Percentiles rank a stretch among this genome's conserved stretches.
These are phyloP conservation scores for Cymbidium sinense DNA, from an alignment of 106 monocot species.

Conservation along the genomic window DNA sequence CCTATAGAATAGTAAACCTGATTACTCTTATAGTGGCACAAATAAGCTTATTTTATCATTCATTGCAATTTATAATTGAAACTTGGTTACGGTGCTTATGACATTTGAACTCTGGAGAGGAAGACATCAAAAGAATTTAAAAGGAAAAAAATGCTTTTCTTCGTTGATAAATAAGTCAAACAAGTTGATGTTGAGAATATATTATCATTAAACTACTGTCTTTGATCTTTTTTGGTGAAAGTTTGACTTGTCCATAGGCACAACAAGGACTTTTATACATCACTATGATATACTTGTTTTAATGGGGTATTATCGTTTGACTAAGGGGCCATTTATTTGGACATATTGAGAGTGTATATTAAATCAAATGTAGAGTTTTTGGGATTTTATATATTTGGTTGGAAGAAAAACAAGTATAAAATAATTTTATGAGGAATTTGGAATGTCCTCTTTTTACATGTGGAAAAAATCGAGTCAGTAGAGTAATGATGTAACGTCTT, in stretches of 20 bases:
- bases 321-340: no score
- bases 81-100: not conserved
- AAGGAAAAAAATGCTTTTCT: not conserved
- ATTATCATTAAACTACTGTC: not conserved
- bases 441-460: no score
- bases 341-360: no score
- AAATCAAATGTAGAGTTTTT: no score
- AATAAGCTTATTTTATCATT: not conserved
- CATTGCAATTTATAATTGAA: not conserved
- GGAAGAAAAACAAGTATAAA: no score
- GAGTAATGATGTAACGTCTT: no score
- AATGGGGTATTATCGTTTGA: no score
- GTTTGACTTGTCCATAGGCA: not conserved
- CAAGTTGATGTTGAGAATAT: not conserved
- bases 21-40: not conserved
- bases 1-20: not conserved
- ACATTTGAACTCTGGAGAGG: not conserved
- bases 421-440: no score
- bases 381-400: no score
- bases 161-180: not conserved
- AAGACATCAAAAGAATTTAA: not conserved
- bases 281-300: not conserved
- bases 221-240: not conserved
- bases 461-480: no score
- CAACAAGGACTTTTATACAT: not conserved